Evolutionary conservation across 768 basidiomycete genomes (phyloP).

Genomic region (Boletus rex-veris): DNA sequence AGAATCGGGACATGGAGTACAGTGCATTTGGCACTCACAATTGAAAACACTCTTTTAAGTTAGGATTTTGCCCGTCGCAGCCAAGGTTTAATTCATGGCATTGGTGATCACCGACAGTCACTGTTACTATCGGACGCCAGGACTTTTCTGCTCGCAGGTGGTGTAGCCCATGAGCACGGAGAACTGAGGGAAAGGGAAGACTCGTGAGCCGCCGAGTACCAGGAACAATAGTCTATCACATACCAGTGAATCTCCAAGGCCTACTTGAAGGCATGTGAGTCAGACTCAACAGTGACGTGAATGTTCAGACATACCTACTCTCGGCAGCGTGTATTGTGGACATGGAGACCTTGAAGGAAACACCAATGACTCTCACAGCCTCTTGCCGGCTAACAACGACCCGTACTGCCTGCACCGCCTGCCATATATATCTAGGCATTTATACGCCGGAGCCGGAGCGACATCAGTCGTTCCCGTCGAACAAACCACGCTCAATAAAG

Average conservation of each 20-base stretch:
- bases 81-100: slow-evolving; percentile 57
- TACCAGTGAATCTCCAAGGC: background rate
- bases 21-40: slow-evolving; percentile 41
- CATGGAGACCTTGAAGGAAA: background rate
- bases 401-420: too few relatives aligned
- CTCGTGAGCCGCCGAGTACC: too few relatives aligned
- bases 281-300: too few relatives aligned
- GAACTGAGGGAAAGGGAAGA: slow-evolving; percentile 23
- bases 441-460: too few relatives aligned
- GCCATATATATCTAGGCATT: too few relatives aligned
- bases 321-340: background rate
- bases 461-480: too few relatives aligned
- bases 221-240: too few relatives aligned
- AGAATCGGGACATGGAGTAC: background rate
- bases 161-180: slow-evolving; percentile 37
- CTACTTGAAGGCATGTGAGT: background rate
- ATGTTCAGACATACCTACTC: too few relatives aligned
- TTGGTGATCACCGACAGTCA: slow-evolving; percentile 53
- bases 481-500: too few relatives aligned
- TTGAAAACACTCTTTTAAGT: slow-evolving; percentile 49
- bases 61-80: slow-evolving; percentile 67
- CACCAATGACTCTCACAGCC: too few relatives aligned
- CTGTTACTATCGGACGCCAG: slow-evolving; percentile 64
- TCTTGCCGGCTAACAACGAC: too few relatives aligned
- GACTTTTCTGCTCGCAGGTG: slow-evolving; percentile 55